Percentiles rank a stretch among this genome's conserved stretches.
Conservation (phyloP, 129 eudicot genomes). For the Scalesia atractyloides region DNA sequence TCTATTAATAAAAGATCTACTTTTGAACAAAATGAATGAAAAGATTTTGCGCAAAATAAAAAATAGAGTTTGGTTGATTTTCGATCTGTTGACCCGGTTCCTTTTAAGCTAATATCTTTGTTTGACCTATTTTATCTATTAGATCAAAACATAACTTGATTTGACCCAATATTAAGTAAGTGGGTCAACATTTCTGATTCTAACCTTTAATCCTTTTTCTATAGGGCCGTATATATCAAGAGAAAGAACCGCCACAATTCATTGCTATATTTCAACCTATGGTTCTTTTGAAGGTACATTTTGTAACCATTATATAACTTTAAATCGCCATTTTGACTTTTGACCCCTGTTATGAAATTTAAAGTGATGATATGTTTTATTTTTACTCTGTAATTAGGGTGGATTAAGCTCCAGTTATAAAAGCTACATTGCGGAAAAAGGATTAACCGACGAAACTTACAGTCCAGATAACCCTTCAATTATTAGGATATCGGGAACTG, state of each 20-base stretch:
- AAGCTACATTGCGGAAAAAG: conserved; percentile 76
- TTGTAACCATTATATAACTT: not conserved
- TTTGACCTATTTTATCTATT: not conserved
- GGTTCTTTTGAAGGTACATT: conserved; percentile 87
- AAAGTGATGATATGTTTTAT: not conserved
- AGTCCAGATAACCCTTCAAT: conserved; percentile 63
- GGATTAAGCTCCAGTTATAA: conserved; percentile 94
- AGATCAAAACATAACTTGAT: conserved; percentile 6
- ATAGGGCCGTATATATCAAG: conserved; percentile 89
- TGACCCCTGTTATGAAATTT: not conserved
- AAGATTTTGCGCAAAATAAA: not conserved
- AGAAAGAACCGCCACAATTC: conserved; percentile 95
- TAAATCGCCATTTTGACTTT: not conserved
- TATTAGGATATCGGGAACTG: conserved; percentile 78
- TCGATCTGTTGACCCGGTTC: not conserved
- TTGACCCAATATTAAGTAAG: not conserved
- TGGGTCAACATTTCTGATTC: not conserved
- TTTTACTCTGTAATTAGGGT: conserved; percentile 55
- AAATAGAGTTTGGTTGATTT: not conserved
- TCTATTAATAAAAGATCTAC: not conserved
- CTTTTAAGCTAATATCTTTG: not conserved
- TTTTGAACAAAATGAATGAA: conserved; percentile 5
- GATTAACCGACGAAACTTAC: conserved; percentile 87
- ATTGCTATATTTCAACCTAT: conserved; percentile 92
- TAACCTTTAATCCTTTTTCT: conserved; percentile 13